Conservation (phyloP, 2,329 filamentous ascomycete genomes). For the Sporothrix pallida region DNA sequence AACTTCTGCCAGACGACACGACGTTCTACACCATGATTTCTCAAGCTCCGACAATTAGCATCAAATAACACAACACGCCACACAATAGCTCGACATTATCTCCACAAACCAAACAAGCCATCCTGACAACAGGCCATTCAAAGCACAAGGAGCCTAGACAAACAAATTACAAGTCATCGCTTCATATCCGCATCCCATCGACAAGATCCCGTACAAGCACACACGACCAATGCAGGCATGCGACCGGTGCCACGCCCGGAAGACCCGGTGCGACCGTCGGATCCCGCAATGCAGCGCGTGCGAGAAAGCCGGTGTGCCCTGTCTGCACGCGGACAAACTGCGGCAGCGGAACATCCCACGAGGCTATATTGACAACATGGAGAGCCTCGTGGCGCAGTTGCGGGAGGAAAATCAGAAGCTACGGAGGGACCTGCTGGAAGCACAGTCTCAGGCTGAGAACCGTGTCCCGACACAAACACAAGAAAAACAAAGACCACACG, state of each 20-base stretch:
- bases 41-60: no score
- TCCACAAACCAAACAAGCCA: no score
- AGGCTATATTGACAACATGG: conserved; percentile 36
- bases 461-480: background rate
- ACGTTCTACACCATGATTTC: background rate
- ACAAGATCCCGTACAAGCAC: background rate
- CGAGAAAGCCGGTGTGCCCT: conserved; percentile 32
- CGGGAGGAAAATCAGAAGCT: conserved; percentile 32
- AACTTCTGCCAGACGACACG: background rate
- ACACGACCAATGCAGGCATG: conserved; percentile 35
- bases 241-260: conserved; percentile 36
- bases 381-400: conserved; percentile 32
- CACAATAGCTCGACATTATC: no score
- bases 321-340: conserved; percentile 34
- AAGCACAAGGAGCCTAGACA: background rate
- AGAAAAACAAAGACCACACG: background rate
- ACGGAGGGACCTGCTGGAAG: conserved; percentile 1
- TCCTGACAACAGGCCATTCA: no score
- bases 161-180: no score
- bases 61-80: no score
- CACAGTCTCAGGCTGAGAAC: background rate
- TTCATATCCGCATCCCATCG: no score
- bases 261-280: conserved; percentile 36
- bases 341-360: conserved; percentile 34
- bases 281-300: conserved; percentile 37